A percentile compares a stretch with the other conserved stretches of the same genome.
Conservation (phyloP, 257 asterid species). For the Solanum dulcamara region DNA sequence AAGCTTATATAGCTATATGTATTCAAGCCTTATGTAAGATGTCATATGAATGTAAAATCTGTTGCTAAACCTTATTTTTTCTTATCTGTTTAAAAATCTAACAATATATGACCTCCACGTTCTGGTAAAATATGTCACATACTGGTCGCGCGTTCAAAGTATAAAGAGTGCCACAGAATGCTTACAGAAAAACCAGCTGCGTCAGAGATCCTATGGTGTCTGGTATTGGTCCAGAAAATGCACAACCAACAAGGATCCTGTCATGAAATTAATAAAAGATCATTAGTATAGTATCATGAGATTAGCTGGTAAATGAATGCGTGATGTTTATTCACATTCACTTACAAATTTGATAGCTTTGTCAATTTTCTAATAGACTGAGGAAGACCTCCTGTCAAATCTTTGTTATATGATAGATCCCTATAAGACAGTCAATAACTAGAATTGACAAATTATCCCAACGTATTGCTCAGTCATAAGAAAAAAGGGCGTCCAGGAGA, state of each 20-base stretch:
- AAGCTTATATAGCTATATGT: too few relatives aligned
- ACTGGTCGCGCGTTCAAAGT: background rate
- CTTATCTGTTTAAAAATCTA: too few relatives aligned
- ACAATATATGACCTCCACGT: background rate
- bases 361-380: conserved; percentile 35
- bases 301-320: background rate
- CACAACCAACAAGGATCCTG: conserved; percentile 71
- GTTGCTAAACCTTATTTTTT: too few relatives aligned
- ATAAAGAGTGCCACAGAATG: background rate
- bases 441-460: background rate
- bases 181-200: conserved; percentile 58
- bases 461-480: background rate
- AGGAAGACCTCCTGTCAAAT: conserved; percentile 59
- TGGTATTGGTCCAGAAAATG: conserved; percentile 67
- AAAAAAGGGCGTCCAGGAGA: background rate
- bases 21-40: too few relatives aligned
- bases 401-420: conserved; percentile 78
- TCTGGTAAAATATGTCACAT: background rate
- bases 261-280: conserved; percentile 5
- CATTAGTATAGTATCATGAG: background rate
- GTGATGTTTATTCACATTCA: background rate
- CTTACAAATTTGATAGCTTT: conserved; percentile 67
- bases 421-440: conserved; percentile 15
- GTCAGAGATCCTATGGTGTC: conserved; percentile 53
- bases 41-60: too few relatives aligned